Evolutionary conservation across 306 rosid genomes (phyloP), one percentile per base, ranked within the genome.

Genomic region (Rubus idaeus): DNA sequence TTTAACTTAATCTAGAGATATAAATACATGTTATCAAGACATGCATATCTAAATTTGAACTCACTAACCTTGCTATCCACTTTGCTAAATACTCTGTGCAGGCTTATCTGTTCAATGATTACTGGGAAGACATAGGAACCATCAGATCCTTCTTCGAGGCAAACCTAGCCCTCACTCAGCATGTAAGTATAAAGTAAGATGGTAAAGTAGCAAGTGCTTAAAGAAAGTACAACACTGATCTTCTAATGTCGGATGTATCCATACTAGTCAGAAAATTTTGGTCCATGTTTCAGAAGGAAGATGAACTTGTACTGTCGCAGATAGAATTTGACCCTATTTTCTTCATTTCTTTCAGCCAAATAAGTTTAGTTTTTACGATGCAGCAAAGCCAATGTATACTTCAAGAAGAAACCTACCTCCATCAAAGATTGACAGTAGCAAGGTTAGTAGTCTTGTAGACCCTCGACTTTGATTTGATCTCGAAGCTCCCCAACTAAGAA

Each of bases 91-190:
- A 1, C 41, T 83, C 71, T 68, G 14, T 79, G 80, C 89, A 95
- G 98, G 98, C 98, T 84, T 92, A 90, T 85, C 93, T 95, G 71
- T 95, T 95, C 86, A 89, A 95, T 81, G 96, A 92, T 84, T 95
- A 95, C 66, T 95, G 98, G 98, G 97, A 89, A 82, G 98, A 95
- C 89, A 95, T 95, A 65, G 98, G 98, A 58, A 95, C 97, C 63
- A 92, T 95, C 81, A 81, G 93, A 89, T 95, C 97, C 81, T 95
- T 92, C 91, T 95, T 95, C 61, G 86, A 92, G 86, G 97, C 97
- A 76, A 95, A 95, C 73, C 97, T 95, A 57, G 97, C 96, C 73
- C 92, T 95, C 73, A 95, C 98, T 10, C 88, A 88, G 85, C 95
- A 90, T 73, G 98, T 92, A 73, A 89, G 91, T 80, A 39, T 72